Evolutionary conservation across 495 filamentous ascomycete genomes (phyloP), one percentile per base, ranked within the genome.

Genomic region (Apiosordaria backusii): DNA sequence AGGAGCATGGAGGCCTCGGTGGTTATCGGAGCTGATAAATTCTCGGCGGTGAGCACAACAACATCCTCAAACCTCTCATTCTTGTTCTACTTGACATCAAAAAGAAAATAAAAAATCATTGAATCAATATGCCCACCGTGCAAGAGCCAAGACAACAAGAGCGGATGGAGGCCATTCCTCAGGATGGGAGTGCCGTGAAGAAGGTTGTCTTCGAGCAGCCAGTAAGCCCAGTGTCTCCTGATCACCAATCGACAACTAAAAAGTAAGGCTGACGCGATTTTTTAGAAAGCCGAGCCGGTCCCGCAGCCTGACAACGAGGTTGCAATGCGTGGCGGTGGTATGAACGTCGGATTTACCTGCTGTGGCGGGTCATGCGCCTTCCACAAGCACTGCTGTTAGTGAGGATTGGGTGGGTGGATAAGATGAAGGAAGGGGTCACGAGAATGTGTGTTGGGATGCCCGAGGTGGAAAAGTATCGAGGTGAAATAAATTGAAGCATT

Each of bases 121-220:
- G 9, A 45, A 45, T 2, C 55, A 57, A 7, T 6, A 62, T 71
- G 71, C 71, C 71, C 22, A 66, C 68, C 19, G 63, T 66, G 50
- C 50, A 71, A 15, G 19, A 67, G 13, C 71, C 71, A 40, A 63
- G 50, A 21, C 67, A 74, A 64, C 70, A 74, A 45, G 70, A 60
- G 50, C 72, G 69, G 45, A 74, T 72, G 70, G 68, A 74, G 64
- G 71, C 67, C 18, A 21, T 40, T 3, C 26, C 60, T 7, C 7
- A 61, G 57, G 29, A 6, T 6, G 55, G 16, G 23, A 50, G 19
- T 2, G 25, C 23, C 3, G 50, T 21, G 10, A 35, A 22, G 35
- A n/a, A 40, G 55, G 26, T 71, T 57, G 45, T 71, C 40, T 35
- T 40, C 1, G 23, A 61, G 18, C 66, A 71, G 50, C 69, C 69